Evolutionary conservation across 495 filamentous ascomycete genomes (phyloP), one percentile per base, ranked within the genome.

Genomic region (Aspergillus wentii): DNA sequence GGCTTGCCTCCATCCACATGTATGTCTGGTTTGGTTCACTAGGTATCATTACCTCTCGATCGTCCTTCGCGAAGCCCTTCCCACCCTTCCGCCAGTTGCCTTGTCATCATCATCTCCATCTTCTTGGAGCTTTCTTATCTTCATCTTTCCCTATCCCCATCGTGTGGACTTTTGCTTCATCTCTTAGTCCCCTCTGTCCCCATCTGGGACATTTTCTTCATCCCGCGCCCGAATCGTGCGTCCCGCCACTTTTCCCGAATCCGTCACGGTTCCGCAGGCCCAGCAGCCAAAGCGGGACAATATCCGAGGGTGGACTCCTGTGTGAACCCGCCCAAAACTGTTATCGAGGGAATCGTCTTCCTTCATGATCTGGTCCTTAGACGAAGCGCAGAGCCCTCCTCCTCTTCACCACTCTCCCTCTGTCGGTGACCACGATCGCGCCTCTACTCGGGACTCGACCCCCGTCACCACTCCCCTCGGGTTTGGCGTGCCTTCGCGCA

Each of bases 351-450:
- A 45, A 45, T 59, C 49, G 40, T 51, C 48, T 39, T 46, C 38
- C 50, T 56, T 62, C 56, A 72, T 71, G 66, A 63, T 69, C 57
- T 64, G 70, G 62, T 67, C 69, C 38, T 56, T 48, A 43, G 57
- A 63, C 35, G 62, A 47, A 29, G 37, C 48, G 32, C 27, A 29
- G 31, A 48, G 47, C 39, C 49, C 45, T 49, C 64, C 61, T 58
- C 62, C 67, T 32, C 48, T 62, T 55, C 55, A 59, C 53, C 54
- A 58, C 44, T 65, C 61, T 36, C 59, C 59, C 27, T 52, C 46
- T 17, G 44, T 59, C 40, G 67, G 64, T 45, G 63, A 68, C 46
- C 46, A 43, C 41, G 63, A 64, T 54, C 57, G 57, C 50, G 46
- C 57, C 40, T 68, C 63, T 34, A 68, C 64, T 34, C 52, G 57